Evolutionary conservation across 1,139 yeast genomes (phyloP), one percentile per base, ranked within the genome.

Genomic region (Ashbya aceris): DNA sequence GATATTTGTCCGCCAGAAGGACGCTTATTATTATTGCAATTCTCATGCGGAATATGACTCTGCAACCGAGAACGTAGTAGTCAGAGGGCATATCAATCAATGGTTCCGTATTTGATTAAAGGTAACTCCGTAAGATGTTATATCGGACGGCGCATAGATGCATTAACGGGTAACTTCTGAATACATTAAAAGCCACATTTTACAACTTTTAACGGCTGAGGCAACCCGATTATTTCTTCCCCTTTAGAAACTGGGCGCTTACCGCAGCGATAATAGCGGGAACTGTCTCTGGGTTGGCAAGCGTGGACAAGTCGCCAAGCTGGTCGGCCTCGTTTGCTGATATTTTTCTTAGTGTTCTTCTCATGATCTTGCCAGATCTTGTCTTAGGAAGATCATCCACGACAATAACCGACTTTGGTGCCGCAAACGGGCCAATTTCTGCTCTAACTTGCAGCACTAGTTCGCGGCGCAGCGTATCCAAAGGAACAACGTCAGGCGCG

Each of bases 351-450:
- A 91, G 76, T 56, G 91, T 84, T 73, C 98, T 84, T 75, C 98
- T 83, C 95, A 91, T 89, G 65, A 91, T 89, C 76, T 91, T 91
- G 59, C 98, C 98, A 27, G 96, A 86, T 71, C 98, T 79, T 30
- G 98, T 91, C 77, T 87, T 89, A 66, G 98, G 98, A 66, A 91
- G 77, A 61, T 91, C 98, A 46, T 74, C 76, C 44, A 91, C 96
- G 49, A 87, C 71, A 49, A 89, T 77, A 44, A 89, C 89, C 36
- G 83, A 73, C 70, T 89, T 89, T 65, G 98, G 98, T 45, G 97
- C 95, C 36, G 98, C 98, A 68, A 91, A 91, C 44, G 98, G 98
- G 43, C 98, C 98, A 63, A 91, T 91, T 61, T 82, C 86, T 62
- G 83, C 81, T 71, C 98, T 82, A 41, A 91, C 96, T 58, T 82